A percentile compares a stretch with the other conserved stretches of the same genome.
Evolutionary conservation across 2,329 filamentous ascomycete genomes (phyloP).

Genomic region (Fusarium tupiense): DNA sequence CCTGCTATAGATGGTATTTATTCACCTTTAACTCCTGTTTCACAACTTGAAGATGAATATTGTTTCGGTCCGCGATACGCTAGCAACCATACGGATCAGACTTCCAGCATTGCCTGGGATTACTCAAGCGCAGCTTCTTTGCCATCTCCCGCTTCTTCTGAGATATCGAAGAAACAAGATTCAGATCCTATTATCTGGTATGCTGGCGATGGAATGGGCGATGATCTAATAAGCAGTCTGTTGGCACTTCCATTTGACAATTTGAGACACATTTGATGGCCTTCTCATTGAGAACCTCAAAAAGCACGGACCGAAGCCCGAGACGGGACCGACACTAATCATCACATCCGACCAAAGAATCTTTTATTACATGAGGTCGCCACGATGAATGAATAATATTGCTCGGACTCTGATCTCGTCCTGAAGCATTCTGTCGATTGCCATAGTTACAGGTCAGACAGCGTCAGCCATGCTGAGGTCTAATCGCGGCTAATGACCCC

Average conservation of each 20-base stretch:
- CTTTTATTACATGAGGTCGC: fast-evolving
- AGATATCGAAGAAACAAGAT: neutral
- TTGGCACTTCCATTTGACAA: neutral
- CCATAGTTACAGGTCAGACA: neutral
- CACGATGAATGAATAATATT: no score
- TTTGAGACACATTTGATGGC: neutral
- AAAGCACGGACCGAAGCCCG: neutral
- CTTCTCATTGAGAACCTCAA: no score
- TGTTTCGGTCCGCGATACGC: neutral
- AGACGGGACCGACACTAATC: neutral
- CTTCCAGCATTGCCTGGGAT: no score
- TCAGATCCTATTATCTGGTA: neutral
- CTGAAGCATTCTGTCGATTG: neutral
- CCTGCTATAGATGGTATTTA: neutral
- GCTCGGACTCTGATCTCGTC: neutral
- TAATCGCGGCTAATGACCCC: neutral
- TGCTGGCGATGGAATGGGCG: neutral
- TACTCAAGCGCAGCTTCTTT: neutral
- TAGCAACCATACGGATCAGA: neutral
- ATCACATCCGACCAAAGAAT: fast-evolving
- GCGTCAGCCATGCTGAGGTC: neutral
- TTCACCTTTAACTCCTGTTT: neutral
- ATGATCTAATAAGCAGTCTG: neutral
- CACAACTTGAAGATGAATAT: neutral
- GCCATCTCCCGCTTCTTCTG: neutral